Evolutionary conservation across 2,329 filamentous ascomycete species (phyloP).

Genomic region (Cordyceps tenuipes): DNA sequence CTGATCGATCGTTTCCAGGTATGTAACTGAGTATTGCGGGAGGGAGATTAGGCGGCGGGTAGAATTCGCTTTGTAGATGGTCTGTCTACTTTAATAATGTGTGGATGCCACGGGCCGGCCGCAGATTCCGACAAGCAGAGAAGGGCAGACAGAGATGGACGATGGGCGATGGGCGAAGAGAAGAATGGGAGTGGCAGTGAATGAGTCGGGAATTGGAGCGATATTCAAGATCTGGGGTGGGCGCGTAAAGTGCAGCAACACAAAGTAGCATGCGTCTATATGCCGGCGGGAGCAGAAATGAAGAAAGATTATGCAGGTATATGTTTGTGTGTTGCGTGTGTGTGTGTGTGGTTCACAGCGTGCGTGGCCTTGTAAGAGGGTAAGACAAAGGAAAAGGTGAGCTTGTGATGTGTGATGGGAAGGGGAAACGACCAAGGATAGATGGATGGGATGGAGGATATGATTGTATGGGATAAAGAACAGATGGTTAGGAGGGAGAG

Average conservation of each 20-base stretch:
- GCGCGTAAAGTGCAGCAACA: not conserved
- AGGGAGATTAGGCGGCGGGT: not conserved
- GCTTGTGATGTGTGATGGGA: not conserved
- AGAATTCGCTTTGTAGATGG: not conserved
- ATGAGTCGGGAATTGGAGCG: not conserved
- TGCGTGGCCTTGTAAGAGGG: not conserved
- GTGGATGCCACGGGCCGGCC: conserved; percentile 3
- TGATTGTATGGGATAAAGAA: not conserved
- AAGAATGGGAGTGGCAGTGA: not conserved
- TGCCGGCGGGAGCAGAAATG: not conserved
- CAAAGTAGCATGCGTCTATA: not conserved
- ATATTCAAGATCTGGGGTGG: not conserved
- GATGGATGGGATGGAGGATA: not conserved
- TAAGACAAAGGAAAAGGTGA: conserved; percentile 1
- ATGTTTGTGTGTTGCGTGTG: not conserved
- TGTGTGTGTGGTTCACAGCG: not conserved
- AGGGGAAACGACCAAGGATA: not conserved
- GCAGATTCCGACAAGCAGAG: not conserved
- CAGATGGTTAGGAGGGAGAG: not conserved
- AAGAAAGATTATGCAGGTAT: not conserved
- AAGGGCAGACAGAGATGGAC: no score
- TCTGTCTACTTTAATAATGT: not conserved
- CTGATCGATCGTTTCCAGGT: not conserved
- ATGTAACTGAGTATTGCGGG: not conserved
- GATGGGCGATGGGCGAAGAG: no score